A percentile compares a stretch with the other conserved stretches of the same genome.
These are phyloP conservation scores for Trametes gibbosa DNA, from an alignment of 768 basidiomycete genomes.

Conservation along the genomic window DNA sequence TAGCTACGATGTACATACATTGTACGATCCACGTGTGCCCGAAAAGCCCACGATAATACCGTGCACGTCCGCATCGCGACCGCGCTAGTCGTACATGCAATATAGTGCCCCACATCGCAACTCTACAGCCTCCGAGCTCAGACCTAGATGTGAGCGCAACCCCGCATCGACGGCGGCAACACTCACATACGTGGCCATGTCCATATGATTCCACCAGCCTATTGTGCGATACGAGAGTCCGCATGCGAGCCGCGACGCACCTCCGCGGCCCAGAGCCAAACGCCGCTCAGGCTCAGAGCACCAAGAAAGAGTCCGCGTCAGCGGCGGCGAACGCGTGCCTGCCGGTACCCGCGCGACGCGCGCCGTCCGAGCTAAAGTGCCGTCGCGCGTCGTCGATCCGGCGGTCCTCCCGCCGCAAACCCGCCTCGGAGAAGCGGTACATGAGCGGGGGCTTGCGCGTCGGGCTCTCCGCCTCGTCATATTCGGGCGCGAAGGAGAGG, in stretches of 20 bases:
- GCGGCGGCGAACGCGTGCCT: neutral
- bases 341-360: neutral
- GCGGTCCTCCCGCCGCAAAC: neutral
- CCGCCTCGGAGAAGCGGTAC: conserved; percentile 5
- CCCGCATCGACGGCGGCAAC: too few species aligned
- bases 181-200: too few species aligned
- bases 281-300: too few species aligned
- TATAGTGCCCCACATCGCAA: neutral
- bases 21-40: neutral
- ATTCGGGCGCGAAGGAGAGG: neutral
- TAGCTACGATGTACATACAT: neutral
- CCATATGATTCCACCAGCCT: too few species aligned
- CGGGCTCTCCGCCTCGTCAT: conserved; percentile 2
- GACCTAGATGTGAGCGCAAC: neutral
- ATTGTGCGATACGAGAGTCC: too few species aligned
- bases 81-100: neutral
- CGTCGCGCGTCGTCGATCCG: neutral
- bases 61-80: neutral
- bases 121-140: neutral
- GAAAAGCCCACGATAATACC: neutral
- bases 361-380: conserved; percentile 1
- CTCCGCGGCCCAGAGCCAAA: too few species aligned
- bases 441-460: neutral
- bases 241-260: too few species aligned
- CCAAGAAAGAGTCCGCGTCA: conserved; percentile 10